Evolutionary conservation across 345 rosid genomes (phyloP), one percentile per base, ranked within the genome.

Genomic region (Bruguiera gymnorhiza): DNA sequence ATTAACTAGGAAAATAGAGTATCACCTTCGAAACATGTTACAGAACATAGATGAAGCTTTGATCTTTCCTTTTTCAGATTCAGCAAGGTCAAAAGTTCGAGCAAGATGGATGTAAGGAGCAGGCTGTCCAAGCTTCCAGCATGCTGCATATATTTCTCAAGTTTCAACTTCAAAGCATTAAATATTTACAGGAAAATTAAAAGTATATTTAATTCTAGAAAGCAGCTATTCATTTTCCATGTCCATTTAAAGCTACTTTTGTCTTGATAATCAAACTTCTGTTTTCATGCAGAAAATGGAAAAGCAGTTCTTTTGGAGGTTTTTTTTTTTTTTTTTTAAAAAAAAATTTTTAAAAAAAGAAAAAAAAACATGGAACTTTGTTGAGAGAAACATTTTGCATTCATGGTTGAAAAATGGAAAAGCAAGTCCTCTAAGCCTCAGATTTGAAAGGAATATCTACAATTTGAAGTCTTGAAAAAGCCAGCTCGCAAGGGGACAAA

Each of bases 11-110:
- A 60, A 70, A 73, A 53, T 24, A 18, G 32, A 18, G 26, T 56
- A 8, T 62, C 36, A 89, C 98, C 98, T 91, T 83, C 97, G 86
- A 80, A 93, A 91, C 97, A 93, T 93, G 78, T 91, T 93, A 86
- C 98, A 88, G 67, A 93, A 80, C 87, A 89, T 87, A 62, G 90
- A 84, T 73, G 84, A 86, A 78, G 92, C 94, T 83, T 87, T 93
- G 69, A 86, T 89, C 87, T 83, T 93, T 50, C 97, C 96, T 37
- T 80, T 93, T 84, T 93, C 94, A 78, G 81, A 79, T 75, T 87
- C 96, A 68, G 89, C 89, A 52, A 92, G 77, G 65, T 87, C 88
- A 86, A 93, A 93, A 64, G 97, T 83, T 46, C 90, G 83, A 26
- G 89, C 96, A 72, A 93, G 92, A 79, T 91, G 96, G 73, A 91